Base-by-base conservation (phyloP, 495 filamentous ascomycete genomes). In the Cercophora scortea region DNA sequence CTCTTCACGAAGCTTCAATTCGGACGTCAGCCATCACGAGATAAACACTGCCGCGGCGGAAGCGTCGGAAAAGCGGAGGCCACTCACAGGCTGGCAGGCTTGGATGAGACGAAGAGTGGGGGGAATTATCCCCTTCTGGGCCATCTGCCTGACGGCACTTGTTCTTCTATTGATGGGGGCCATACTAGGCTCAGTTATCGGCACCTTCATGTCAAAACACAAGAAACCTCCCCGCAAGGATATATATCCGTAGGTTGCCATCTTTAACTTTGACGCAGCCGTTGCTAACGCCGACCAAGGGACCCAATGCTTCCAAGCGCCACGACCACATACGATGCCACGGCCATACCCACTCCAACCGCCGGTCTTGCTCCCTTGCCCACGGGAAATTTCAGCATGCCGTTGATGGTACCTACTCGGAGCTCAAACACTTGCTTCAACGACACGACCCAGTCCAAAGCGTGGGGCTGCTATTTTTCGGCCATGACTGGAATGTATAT, bases 111-210 rank as follows among this genome's bases (percentile, higher is more conserved):
- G 66, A 71, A 77, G 60, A 64, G 69, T 84, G 52, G 87, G 82
- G 57, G 81, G 83, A 18, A 70, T 79, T 11, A 59, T 89, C 12
- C 87, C 86, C 0, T 73, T 85, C 40, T 90, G 87, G 87, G 81
- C 82, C 0, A 61, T 89, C 25, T 68, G 77, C 34, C 65, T 88
- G 17, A 71, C 80, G 2, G 65, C 65, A 0, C 62, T 77, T 10
- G 71, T 85, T 6, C 56, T 84, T 6, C 38, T 82, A 16, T 66
- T 87, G 54, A 67, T 89, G 53, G 83, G 77, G 48, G 71, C 80
- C 7, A 79, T 89, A 60, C 72, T 86, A 12, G 85, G 83, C 40
- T 71, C 83, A 4, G 74, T 79, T 34, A 63, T 78, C 49, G 72
- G 72, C 32, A 63, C 62, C 1, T 60, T 74, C 7, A 16, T 69